Evolutionary conservation across 495 filamentous ascomycete species (phyloP).

Genomic region (Penicillium alfredii): DNA sequence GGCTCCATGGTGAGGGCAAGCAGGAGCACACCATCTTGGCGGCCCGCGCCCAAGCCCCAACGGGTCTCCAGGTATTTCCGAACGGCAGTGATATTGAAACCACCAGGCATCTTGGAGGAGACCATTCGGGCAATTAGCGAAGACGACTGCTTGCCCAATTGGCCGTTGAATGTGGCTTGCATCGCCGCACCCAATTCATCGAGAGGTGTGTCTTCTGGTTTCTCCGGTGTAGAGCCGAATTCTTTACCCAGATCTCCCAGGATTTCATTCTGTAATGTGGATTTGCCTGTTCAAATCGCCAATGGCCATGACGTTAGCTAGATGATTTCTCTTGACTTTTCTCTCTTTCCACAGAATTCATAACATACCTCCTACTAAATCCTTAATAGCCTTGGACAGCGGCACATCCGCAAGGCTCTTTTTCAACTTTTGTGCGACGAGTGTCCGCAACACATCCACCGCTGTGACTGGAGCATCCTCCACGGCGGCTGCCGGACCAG

Average conservation of each 20-base stretch:
- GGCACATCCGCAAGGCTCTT: constrained; percentile 86
- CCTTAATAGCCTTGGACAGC: constrained; percentile 95
- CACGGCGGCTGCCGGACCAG: constrained; percentile 84
- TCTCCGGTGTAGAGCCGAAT: constrained; percentile 96
- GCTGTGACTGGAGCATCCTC: constrained; percentile 82
- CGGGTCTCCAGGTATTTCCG: constrained; percentile 91
- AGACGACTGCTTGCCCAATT: constrained; percentile 93
- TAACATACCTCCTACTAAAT: constrained; percentile 87
- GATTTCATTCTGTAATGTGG: constrained; percentile 95
- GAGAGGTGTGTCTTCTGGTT: constrained; percentile 94
- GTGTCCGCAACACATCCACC: constrained; percentile 77
- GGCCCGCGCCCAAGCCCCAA: constrained; percentile 81
- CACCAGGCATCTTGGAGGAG: constrained; percentile 98
- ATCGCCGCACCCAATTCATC: constrained; percentile 94
- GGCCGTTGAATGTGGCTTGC: constrained; percentile 96
- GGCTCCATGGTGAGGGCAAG: constrained; percentile 92
- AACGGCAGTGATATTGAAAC: constrained; percentile 94
- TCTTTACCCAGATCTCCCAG: constrained; percentile 95
- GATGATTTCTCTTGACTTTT: too few relatives aligned
- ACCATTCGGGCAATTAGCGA: constrained; percentile 90
- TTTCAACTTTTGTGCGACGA: constrained; percentile 99
- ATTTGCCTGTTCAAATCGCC: constrained; percentile 63
- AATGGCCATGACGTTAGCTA: too few relatives aligned
- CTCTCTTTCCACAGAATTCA: too few relatives aligned
- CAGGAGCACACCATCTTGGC: constrained; percentile 87